Evolutionary conservation across 192 early-diverging fungal genomes (phyloP).

Genomic region (Coemansia sp.): DNA sequence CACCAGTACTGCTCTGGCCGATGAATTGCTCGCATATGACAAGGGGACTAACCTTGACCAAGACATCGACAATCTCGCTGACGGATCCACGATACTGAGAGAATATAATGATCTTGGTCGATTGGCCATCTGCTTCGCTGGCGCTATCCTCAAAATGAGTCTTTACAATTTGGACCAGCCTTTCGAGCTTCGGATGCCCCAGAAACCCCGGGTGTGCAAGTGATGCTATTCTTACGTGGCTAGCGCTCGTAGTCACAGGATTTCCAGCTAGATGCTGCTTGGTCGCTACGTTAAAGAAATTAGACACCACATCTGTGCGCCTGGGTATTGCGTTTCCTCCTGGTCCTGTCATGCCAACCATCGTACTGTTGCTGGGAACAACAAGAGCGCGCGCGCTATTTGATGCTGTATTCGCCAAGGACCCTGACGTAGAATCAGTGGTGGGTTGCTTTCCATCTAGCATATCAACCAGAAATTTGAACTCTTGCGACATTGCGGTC

Average conservation of each 20-base stretch:
- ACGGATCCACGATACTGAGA: conserved; percentile 82
- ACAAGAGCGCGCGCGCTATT: background rate
- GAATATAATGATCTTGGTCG: conserved; percentile 81
- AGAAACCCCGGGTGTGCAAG: conserved; percentile 40
- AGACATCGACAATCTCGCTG: conserved; percentile 71
- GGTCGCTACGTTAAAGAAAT: conserved; percentile 38
- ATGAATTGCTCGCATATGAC: conserved; percentile 75
- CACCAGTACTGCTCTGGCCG: conserved; percentile 60
- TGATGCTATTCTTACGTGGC: conserved; percentile 7
- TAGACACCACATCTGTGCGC: conserved; percentile 48
- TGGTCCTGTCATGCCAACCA: background rate
- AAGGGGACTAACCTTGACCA: conserved; percentile 66
- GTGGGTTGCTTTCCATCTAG: conserved; percentile 16
- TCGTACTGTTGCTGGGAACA: background rate
- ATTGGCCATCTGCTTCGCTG: conserved; percentile 17
- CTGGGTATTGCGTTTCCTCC: background rate
- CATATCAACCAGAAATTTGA: conserved; percentile 26
- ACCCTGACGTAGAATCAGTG: background rate
- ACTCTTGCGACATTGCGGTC: conserved; percentile 25
- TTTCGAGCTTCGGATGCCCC: conserved; percentile 83
- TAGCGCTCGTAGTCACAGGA: background rate
- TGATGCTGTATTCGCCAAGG: background rate
- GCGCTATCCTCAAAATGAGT: conserved; percentile 66
- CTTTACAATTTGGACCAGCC: conserved; percentile 61
- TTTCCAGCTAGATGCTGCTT: conserved; percentile 7